phyloP scores from a whole-genome alignment of 345 rosid genomes.

The Raphanus raphanistrum region DNA sequence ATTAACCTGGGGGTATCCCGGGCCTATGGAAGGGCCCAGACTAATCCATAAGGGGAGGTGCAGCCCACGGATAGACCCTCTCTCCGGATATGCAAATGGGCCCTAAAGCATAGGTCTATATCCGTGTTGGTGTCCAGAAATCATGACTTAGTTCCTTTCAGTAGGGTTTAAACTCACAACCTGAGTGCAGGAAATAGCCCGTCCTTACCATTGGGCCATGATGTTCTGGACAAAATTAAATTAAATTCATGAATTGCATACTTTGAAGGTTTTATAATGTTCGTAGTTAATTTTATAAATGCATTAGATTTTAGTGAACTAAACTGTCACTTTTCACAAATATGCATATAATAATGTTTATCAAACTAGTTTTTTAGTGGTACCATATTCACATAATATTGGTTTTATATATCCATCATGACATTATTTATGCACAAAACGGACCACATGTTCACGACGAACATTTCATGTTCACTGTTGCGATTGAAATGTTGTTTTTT shows the following conservation, averaged over 20 bases:
- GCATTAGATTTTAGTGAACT: background rate
- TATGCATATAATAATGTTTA: background rate
- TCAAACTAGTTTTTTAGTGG: conserved; percentile 4
- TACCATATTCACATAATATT: conserved; percentile 10
- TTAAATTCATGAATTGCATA: background rate
- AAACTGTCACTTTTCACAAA: background rate
- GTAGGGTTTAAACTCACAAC: no score
- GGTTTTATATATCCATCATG: conserved; percentile 36
- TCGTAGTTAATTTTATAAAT: background rate
- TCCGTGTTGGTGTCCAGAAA: no score
- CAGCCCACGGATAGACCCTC: no score
- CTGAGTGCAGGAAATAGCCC: no score
- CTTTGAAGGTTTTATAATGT: background rate
- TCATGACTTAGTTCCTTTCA: no score
- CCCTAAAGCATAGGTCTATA: no score
- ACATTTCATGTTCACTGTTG: conserved; percentile 42
- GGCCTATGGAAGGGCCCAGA: no score
- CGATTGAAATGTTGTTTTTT: conserved; percentile 24
- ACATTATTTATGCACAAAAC: conserved; percentile 38
- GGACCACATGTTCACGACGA: conserved; percentile 37
- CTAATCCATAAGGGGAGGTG: no score
- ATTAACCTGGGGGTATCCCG: no score
- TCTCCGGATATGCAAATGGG: no score
- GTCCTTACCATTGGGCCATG: no score
- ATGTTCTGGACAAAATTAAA: no score